Conservation (phyloP, 176 grass and related monocot genomes). For the Eremochloa ophiuroides region DNA sequence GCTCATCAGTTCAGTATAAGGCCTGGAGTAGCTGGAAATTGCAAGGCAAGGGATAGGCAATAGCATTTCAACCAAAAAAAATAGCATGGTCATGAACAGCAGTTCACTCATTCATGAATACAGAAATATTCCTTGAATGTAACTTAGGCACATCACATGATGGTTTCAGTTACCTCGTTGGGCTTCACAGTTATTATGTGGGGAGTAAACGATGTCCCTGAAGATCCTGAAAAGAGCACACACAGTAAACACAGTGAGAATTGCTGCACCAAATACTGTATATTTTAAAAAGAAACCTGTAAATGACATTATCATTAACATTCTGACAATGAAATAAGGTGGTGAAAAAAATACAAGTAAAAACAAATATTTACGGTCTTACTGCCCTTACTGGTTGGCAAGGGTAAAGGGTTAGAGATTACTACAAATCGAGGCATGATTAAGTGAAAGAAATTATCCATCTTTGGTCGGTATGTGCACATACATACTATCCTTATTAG, state of each 20-base stretch:
- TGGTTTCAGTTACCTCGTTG: constrained; percentile 64
- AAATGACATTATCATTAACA: background rate
- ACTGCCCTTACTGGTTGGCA: background rate
- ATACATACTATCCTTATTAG: background rate
- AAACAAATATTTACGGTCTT: background rate
- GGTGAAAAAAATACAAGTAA: background rate
- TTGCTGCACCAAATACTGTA: background rate
- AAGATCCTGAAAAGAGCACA: constrained; percentile 54
- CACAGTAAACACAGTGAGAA: background rate
- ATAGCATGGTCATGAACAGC: background rate
- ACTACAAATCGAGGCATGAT: background rate
- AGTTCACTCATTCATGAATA: background rate
- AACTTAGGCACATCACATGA: constrained; percentile 11
- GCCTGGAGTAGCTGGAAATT: background rate
- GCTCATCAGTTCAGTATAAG: background rate
- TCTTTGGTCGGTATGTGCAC: background rate
- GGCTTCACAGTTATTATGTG: constrained; percentile 98
- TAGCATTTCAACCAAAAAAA: background rate
- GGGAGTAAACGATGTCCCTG: constrained; percentile 90
- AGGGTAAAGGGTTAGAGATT: background rate
- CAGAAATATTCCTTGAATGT: background rate
- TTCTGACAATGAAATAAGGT: background rate
- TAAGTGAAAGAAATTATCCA: background rate
- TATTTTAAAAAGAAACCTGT: background rate
- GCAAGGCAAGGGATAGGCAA: background rate